Evolutionary conservation across 1,139 yeast species (phyloP), one percentile per base, ranked within the genome.

Genomic region (Yamadazyma triangularis): DNA sequence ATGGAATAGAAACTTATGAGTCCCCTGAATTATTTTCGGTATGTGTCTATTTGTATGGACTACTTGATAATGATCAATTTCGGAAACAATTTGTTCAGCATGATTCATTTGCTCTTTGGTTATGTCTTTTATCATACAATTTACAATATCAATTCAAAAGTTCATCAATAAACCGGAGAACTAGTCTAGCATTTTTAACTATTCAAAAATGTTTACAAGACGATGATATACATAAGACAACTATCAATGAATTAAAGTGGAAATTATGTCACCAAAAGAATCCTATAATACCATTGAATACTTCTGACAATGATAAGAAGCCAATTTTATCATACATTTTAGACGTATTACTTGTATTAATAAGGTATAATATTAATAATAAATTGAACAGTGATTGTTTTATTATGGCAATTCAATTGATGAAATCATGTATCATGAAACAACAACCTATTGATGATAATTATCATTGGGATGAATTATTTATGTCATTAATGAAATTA

Each of bases 181-280:
- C 62, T 4, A 52, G 52, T 25, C 32, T 60, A 8, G 47, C 57
- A 2, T 38, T 64, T 9, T 48, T 59, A 0, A 45, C 58, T 4
- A 35, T 50, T 4, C 35, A 44, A 4, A 36, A 34, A 18, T 8
- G 38, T 5, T 21, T 42, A 1, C 14, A 24, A 7, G 14, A 50
- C 10, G 40, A 45, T 4, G 36, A 36, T 9, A 37, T 59, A 4
- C 35, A 45, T 8, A 34, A 44, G 1, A 48, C 42, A 23, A 49
- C 48, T 15, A 58, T 68, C 15, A 54, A 67, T 33, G 73, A 66
- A 38, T 57, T 52, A 36, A 54, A 54, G 29, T 65, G 70, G 68
- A 67, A 66, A 36, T 40, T 66, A 27, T 61, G 69, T 28, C 73
- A 61, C 36, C 73, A 66, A 30, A 57, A 53, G 31, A 25, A 39